Conservation (phyloP, 2,329 filamentous ascomycete genomes). For the Laburnicola sp. region DNA sequence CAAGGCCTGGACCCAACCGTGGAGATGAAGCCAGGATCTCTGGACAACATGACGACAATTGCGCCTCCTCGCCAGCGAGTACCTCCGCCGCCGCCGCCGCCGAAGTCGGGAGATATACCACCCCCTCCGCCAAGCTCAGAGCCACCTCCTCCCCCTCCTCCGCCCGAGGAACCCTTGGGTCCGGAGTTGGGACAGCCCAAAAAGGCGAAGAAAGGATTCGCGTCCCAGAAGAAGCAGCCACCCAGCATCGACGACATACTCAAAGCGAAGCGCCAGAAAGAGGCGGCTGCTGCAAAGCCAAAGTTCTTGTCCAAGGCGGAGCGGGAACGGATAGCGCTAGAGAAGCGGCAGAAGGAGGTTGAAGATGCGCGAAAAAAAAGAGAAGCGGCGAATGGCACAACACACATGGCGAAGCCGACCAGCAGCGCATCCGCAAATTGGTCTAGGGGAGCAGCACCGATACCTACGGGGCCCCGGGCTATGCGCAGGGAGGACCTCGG, state of each 20-base stretch:
- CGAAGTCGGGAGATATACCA: conserved; percentile 26
- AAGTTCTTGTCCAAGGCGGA: conserved; percentile 85
- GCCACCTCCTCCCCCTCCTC: conserved; percentile 26
- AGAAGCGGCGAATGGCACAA: conserved; percentile 42
- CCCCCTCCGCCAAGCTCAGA: conserved; percentile 46
- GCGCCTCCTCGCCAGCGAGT: conserved; percentile 11
- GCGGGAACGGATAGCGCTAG: conserved; percentile 76
- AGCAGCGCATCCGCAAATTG: conserved; percentile 14
- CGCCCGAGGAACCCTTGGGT: conserved; percentile 26
- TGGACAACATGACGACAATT: conserved; percentile 9
- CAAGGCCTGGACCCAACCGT: too few relatives aligned
- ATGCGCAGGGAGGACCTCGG: conserved; percentile 61
- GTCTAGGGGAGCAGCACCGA: conserved; percentile 14
- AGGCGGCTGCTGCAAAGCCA: conserved; percentile 82
- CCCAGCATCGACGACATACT: conserved; percentile 85
- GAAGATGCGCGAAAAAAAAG: conserved; percentile 60
- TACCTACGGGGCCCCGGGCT: conserved; percentile 74
- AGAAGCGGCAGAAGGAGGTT: conserved; percentile 74
- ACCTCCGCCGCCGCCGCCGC: conserved; percentile 44
- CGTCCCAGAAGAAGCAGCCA: conserved; percentile 53
- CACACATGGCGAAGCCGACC: conserved; percentile 9
- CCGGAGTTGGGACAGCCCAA: conserved; percentile 40
- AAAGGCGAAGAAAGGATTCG: conserved; percentile 60
- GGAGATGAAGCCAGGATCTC: too few relatives aligned
- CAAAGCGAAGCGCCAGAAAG: conserved; percentile 81